These are phyloP conservation scores for Eimeria falciformis DNA, from an alignment of 169 alveolate genomes.

Conservation along the genomic window DNA sequence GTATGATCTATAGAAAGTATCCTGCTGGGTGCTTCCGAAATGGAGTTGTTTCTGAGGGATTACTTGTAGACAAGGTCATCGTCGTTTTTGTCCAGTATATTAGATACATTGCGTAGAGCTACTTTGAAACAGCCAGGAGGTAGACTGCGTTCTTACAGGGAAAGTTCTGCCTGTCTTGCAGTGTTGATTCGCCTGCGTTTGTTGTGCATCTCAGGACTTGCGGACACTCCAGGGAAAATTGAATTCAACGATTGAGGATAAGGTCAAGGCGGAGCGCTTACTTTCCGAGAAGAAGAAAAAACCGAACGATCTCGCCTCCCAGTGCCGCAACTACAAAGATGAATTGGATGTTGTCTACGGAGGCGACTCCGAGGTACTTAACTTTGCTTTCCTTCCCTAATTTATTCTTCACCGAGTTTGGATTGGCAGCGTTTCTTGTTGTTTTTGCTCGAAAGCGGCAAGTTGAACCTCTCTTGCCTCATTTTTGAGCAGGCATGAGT, in stretches of 20 bases:
- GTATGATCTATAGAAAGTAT: too few relatives aligned
- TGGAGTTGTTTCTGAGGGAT: not conserved
- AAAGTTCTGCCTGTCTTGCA: not conserved
- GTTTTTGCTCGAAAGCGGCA: not conserved
- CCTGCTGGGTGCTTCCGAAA: not conserved
- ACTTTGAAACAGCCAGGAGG: not conserved
- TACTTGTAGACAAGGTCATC: not conserved
- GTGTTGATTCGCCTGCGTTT: not conserved
- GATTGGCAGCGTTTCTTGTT: not conserved
- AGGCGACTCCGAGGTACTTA: conserved; percentile 12
- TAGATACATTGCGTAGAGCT: not conserved
- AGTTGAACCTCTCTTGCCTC: too few relatives aligned
- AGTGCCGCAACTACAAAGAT: conserved; percentile 36
- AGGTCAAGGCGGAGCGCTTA: conserved; percentile 14
- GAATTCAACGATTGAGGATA: not conserved
- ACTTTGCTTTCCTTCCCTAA: not conserved
- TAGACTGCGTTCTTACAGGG: not conserved
- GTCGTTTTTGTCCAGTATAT: not conserved
- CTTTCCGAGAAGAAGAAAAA: conserved; percentile 65
- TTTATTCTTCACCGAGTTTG: not conserved
- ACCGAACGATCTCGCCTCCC: conserved; percentile 38
- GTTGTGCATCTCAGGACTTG: conserved; percentile 31
- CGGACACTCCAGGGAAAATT: conserved; percentile 40
- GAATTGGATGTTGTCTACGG: conserved; percentile 59
- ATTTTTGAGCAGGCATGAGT: too few relatives aligned